Evolutionary conservation across 1,284 basidiomycete species (phyloP).

Genomic region (Pterulicium gracile): DNA sequence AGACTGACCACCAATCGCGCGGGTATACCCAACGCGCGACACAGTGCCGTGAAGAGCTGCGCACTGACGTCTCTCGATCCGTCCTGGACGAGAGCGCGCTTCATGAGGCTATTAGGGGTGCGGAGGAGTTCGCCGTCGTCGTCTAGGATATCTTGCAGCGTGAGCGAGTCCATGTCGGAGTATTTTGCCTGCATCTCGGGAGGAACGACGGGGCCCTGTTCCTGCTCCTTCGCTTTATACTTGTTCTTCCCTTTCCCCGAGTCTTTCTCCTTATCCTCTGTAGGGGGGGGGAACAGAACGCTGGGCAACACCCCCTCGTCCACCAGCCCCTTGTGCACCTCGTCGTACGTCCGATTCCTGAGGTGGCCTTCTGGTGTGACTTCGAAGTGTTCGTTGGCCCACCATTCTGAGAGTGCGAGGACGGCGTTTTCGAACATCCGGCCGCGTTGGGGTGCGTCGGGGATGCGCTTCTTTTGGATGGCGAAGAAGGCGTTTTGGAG

Average conservation of each 20-base stretch:
- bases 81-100: constrained; percentile 69
- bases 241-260: not conserved
- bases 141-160: constrained; percentile 34
- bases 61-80: constrained; percentile 86
- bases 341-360: constrained; percentile 65
- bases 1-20: constrained; percentile 83
- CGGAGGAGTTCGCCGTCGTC: constrained; percentile 61
- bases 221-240: not conserved
- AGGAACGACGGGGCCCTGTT: too few relatives aligned
- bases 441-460: constrained; percentile 71
- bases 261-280: constrained; percentile 8
- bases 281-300: constrained; percentile 16
- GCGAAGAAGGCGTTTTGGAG: constrained; percentile 70
- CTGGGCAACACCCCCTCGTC: constrained; percentile 20
- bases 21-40: constrained; percentile 81
- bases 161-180: too few relatives aligned
- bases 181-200: not conserved
- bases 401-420: constrained; percentile 71
- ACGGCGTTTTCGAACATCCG: constrained; percentile 80
- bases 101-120: constrained; percentile 80
- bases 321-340: constrained; percentile 40
- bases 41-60: constrained; percentile 86
- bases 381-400: constrained; percentile 66
- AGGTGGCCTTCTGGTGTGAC: constrained; percentile 55
- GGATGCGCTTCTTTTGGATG: constrained; percentile 77